Evolutionary conservation across 2,329 filamentous ascomycete genomes (phyloP).

Genomic region (Ceratocystis destructans): DNA sequence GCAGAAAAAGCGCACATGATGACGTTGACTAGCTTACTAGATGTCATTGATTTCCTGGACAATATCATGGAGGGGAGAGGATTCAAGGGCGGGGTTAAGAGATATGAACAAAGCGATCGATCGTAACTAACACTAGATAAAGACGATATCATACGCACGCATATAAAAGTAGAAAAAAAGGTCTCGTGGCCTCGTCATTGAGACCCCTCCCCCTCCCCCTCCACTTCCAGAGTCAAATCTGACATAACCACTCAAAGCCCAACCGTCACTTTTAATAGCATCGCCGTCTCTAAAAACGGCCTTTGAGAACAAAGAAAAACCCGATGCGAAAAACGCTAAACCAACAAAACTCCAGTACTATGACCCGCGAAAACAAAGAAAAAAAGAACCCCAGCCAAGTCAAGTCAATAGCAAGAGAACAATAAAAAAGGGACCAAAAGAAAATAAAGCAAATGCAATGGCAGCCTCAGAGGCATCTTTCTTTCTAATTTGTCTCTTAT

Average conservation of each 20-base stretch:
- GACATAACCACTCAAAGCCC: not conserved
- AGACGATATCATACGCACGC: conserved; percentile 5
- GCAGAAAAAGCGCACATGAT: conserved; percentile 40
- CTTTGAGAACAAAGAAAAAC: not conserved
- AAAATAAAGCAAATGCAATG: conserved; percentile 10
- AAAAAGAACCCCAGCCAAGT: not conserved
- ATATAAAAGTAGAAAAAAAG: not conserved
- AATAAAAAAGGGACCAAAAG: not conserved
- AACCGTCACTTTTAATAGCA: not conserved
- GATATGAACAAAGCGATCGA: not conserved
- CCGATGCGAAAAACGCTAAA: conserved; percentile 5
- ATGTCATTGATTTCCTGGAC: conserved; percentile 48
- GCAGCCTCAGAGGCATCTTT: not conserved
- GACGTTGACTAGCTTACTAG: conserved; percentile 38
- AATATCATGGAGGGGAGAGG: conserved; percentile 29
- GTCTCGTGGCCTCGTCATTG: not conserved
- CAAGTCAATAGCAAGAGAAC: conserved; percentile 3
- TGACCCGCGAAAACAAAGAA: not conserved
- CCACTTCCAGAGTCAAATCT: not conserved
- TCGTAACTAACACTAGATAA: conserved; percentile 6
- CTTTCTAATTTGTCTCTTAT: not conserved
- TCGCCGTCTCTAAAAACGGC: not conserved
- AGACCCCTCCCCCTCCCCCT: not conserved
- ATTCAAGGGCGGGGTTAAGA: not conserved
- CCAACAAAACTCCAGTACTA: conserved; percentile 3